Conservation (phyloP, 2,329 filamentous ascomycete genomes). For the Anisogramma anomala region DNA sequence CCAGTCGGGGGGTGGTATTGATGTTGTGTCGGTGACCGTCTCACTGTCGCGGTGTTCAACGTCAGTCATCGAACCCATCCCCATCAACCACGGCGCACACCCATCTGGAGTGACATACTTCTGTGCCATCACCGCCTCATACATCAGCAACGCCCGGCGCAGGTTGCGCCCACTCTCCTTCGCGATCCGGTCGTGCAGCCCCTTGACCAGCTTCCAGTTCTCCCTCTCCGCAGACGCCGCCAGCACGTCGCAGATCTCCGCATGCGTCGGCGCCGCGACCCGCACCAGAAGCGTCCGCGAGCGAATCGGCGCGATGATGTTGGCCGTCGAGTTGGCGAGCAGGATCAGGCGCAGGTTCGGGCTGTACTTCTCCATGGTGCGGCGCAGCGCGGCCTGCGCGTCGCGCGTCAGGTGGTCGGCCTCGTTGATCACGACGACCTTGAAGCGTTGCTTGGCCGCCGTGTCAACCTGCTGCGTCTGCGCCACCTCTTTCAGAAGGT, state of each 20-base stretch:
- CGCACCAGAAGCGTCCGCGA: constrained; percentile 83
- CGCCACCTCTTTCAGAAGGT: constrained; percentile 91
- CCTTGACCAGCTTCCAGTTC: constrained; percentile 65
- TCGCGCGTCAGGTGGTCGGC: constrained; percentile 89
- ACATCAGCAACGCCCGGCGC: constrained; percentile 85
- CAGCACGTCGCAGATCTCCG: constrained; percentile 72
- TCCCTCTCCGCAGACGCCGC: constrained; percentile 63
- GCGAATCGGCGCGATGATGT: constrained; percentile 97
- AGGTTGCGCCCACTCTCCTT: constrained; percentile 85
- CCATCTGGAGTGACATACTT: constrained; percentile 55
- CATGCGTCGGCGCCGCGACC: constrained; percentile 77
- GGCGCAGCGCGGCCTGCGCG: constrained; percentile 83
- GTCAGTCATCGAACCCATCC: constrained; percentile 3
- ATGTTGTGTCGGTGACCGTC: constrained; percentile 74
- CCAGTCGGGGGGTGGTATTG: constrained; percentile 93
- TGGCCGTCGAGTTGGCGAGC: constrained; percentile 89
- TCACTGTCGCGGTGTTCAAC: constrained; percentile 48
- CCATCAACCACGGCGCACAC: background rate
- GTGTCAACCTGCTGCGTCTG: constrained; percentile 99
- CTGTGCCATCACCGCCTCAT: constrained; percentile 91
- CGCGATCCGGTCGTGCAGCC: constrained; percentile 74
- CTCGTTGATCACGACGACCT: constrained; percentile 98
- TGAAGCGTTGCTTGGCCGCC: constrained; percentile 82
- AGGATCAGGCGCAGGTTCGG: constrained; percentile 87
- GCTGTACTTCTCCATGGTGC: constrained; percentile 99